Evolutionary conservation across 768 basidiomycete genomes (phyloP), one percentile per base, ranked within the genome.

Genomic region (Gymnopilus junonius): DNA sequence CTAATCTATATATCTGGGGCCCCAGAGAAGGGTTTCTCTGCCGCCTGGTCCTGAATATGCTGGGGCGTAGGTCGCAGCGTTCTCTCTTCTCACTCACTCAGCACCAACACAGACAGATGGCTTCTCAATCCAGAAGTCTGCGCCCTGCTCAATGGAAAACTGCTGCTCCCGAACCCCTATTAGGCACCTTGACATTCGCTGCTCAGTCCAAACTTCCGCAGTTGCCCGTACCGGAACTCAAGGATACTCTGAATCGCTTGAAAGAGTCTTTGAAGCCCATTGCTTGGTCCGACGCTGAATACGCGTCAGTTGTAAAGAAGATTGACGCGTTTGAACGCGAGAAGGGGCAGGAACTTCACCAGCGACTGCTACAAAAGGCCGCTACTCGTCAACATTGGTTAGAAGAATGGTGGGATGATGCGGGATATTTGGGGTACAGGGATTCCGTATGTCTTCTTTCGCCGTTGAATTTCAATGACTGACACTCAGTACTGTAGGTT

Each of bases 331-430:
- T 94, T 66, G 87, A 75, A 8, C 64, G 60, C 3, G 74, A 71
- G 1, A 80, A 80, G 48, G 88, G 82, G 0, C 81, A 74, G 4
- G 76, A 82, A 70, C 81, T 97, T 32, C 95, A 97, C 64, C 71
- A 79, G 46, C 76, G 89, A 29, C 76, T 97, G 60, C 76, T 88
- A 64, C 73, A 82, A 42, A 81, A 86, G 45, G 82, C 85, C 17
- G 77, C 77, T 25, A 82, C 84, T 63, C 84, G 79, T 46, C 80
- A 82, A 37, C 91, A 94, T 69, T 98, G 95, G 95, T 80, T 98
- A 25, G 92, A 94, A 68, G 86, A 92, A 61, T 97, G 96, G 94
- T 98, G 96, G 95, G 95, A 98, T 73, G 89, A 93, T 66, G 74
- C 72, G 15, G 93, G 80, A 0, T 98, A 97, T 71, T 81, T 95